phyloP scores from a whole-genome alignment of 2,329 filamentous ascomycete genomes.

The Fragosphaeria purpurea region DNA sequence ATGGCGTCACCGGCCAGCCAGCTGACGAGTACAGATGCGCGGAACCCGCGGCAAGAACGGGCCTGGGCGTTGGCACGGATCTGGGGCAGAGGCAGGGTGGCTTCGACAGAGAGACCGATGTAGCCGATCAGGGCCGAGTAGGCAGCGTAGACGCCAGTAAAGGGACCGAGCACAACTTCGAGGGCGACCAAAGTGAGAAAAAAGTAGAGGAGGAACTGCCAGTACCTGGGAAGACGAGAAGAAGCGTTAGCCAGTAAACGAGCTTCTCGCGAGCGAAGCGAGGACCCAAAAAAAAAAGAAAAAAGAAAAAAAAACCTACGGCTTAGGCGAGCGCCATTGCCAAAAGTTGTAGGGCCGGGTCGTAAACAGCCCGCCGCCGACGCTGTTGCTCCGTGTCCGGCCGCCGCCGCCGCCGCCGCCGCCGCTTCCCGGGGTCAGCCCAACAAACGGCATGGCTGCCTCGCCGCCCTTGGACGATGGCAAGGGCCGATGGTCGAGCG shows the following conservation, averaged over 20 bases:
- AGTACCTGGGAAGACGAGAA: slow-evolving; percentile 45
- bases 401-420: slow-evolving; percentile 18
- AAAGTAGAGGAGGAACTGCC: slow-evolving; percentile 65
- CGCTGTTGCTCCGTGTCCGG: neutral
- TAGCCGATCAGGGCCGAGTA: slow-evolving; percentile 64
- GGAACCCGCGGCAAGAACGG: slow-evolving; percentile 66
- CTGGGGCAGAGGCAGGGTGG: slow-evolving; percentile 72
- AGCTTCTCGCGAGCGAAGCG: neutral
- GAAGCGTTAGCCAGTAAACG: neutral
- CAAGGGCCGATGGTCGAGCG: slow-evolving; percentile 55
- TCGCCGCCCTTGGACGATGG: slow-evolving; percentile 52
- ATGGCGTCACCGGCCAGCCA: slow-evolving; percentile 75
- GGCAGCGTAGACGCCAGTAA: slow-evolving; percentile 45
- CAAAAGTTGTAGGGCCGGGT: slow-evolving; percentile 66
- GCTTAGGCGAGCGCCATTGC: slow-evolving; percentile 67
- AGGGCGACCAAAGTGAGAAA: slow-evolving; percentile 48
- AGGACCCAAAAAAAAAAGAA: neutral
- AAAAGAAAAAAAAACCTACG: slow-evolving; percentile 32
- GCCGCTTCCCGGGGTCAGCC: slow-evolving; percentile 16
- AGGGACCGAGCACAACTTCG: slow-evolving; percentile 56
- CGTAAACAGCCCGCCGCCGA: slow-evolving; percentile 20
- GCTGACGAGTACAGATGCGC: slow-evolving; percentile 62
- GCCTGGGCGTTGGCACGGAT: slow-evolving; percentile 60
- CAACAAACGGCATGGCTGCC: slow-evolving; percentile 52
- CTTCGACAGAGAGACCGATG: slow-evolving; percentile 68